Conservation (phyloP, 169 alveolate species). For the Perkinsus chesapeaki region DNA sequence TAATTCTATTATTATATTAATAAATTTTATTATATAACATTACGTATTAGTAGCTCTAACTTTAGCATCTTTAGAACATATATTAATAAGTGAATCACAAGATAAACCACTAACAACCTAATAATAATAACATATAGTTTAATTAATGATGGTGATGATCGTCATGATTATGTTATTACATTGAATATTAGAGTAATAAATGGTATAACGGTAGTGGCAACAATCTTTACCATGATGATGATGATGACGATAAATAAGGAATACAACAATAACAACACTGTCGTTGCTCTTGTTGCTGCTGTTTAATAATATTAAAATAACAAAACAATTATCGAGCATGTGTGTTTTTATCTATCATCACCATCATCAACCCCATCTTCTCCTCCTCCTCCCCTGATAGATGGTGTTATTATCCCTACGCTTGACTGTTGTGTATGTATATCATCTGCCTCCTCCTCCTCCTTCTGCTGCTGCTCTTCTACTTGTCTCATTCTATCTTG, state of each 20-base stretch:
- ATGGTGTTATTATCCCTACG: background rate
- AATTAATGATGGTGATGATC: background rate
- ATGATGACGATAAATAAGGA: too few species aligned
- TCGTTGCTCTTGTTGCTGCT: too few species aligned
- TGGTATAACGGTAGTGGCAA: too few species aligned
- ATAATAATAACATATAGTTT: background rate
- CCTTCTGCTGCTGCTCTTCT: background rate
- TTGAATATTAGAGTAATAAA: too few species aligned
- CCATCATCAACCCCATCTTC: too few species aligned
- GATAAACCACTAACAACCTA: background rate
- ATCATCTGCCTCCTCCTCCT: background rate
- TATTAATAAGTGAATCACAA: background rate
- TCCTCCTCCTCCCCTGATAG: too few species aligned
- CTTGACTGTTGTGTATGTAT: background rate
- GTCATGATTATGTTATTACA: too few species aligned
- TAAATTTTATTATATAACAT: background rate
- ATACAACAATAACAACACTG: too few species aligned
- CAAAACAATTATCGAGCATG: too few species aligned
- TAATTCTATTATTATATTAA: background rate
- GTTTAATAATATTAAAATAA: too few species aligned
- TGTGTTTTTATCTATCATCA: too few species aligned
- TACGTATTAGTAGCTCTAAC: background rate
- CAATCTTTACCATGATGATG: too few species aligned
- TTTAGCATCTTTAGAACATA: background rate
- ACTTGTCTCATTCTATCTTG: background rate